Base-by-base conservation (phyloP, 768 basidiomycete genomes). In the Trametes elegans region DNA sequence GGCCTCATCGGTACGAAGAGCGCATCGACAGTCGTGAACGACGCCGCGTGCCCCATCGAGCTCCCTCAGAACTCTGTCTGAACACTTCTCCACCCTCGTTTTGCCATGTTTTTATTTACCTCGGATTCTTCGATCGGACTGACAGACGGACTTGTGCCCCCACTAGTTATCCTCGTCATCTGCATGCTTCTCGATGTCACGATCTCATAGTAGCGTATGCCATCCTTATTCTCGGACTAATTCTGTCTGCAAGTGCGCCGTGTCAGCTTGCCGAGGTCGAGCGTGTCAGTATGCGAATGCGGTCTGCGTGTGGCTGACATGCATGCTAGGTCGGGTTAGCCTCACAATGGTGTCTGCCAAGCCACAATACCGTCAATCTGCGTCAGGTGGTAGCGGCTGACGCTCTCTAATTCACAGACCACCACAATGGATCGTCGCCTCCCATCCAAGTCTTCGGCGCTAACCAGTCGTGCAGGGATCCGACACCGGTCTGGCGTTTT, bases 21-120 rank as follows among this genome's bases (percentile, higher is more conserved):
- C 10, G 74, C 84, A 3, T 81, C 85, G 0, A 81, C 82, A 0
- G 76, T 80, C 55, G 76, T 88, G 32, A 68, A 78, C 8, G 73
- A 79, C 61, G 90, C 83, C 0, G 72, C 78, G 23, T 90, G 87
- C 59, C 93, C 92, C 1, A 79, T 88, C 55, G 80, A 88, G 63
- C 75, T 92, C 0, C 65, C 86, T 5, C 61, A 73, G 3, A 80
- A 74, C 61, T 75, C 80, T 46, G 77, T 66, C 28, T 89, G 74
- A 74, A 11, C 50, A 2, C n/a, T 16, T 16, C 44, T 34, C 19
- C 29, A 7, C 41, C 19, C 19, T 43, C 39, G 3, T 36, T 43
- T 53, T 38, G 23, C 43, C 39, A 52, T 47, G 49, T 21, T 47
- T 38, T 44, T 49, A 31, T 51, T 45, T 34, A 23, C 45, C 21